Base-by-base conservation (phyloP, 164 flowering plant species). In the Platanus orientalis region DNA sequence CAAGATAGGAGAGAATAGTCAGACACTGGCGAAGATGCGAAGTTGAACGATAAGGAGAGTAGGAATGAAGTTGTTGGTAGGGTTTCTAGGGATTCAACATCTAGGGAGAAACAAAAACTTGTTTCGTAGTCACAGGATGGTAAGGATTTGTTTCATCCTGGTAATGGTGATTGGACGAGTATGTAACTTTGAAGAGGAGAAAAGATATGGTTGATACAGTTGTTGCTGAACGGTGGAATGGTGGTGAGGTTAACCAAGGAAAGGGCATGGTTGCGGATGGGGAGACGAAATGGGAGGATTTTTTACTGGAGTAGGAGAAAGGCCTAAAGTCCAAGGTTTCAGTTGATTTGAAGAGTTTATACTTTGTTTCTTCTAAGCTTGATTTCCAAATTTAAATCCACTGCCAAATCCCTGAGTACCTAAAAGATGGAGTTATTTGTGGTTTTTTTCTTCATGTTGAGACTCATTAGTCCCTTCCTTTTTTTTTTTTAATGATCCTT, bases 341-440 rank as follows among this genome's bases (percentile, higher is more conserved):
- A 25, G 74, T 62, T 56, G 84, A 84, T 54, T 71, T 72, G 2
- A 84, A 77, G 75, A 73, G 78, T 57, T n/a, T n/a, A n/a, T n/a
- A n/a, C n/a, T n/a, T n/a, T n/a, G n/a, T n/a, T n/a, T n/a, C n/a
- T n/a, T n/a, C n/a, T n/a, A n/a, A n/a, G n/a, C n/a, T n/a, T n/a
- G n/a, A n/a, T n/a, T n/a, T n/a, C n/a, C n/a, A n/a, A n/a, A n/a
- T n/a, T n/a, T n/a, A n/a, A n/a, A n/a, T n/a, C n/a, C n/a, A n/a
- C n/a, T n/a, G n/a, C n/a, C n/a, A n/a, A n/a, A n/a, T n/a, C n/a
- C n/a, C n/a, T n/a, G n/a, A n/a, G n/a, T n/a, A n/a, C n/a, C n/a
- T n/a, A n/a, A n/a, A n/a, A n/a, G n/a, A n/a, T n/a, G n/a, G n/a
- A n/a, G n/a, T n/a, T n/a, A n/a, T n/a, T n/a, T n/a, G n/a, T n/a